These are phyloP conservation scores for Volvox africanus DNA, from an alignment of 139 green algal species.

Conservation along the genomic window DNA sequence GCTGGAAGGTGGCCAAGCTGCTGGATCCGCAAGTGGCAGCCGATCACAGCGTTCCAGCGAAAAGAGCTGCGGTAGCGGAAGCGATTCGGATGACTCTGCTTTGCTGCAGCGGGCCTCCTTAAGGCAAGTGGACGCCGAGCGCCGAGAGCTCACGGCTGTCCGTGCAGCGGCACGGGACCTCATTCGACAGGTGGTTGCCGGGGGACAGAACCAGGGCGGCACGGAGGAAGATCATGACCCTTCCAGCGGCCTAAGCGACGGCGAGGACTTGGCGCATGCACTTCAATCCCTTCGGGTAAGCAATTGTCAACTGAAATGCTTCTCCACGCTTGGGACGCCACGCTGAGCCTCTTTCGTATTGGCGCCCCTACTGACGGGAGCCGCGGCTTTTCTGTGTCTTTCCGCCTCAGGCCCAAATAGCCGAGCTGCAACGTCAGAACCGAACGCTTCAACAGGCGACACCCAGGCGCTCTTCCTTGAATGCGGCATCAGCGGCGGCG, in stretches of 20 bases:
- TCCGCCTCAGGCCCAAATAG: neutral
- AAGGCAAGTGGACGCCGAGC: neutral
- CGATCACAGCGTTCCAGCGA: neutral
- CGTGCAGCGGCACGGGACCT: conserved; percentile 4
- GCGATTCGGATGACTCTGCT: neutral
- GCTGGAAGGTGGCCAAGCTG: neutral
- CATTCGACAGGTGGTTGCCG: neutral
- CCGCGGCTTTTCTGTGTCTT: neutral
- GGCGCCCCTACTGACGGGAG: neutral
- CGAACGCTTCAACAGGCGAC: neutral
- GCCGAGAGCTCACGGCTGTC: neutral
- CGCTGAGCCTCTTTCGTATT: too few relatives aligned
- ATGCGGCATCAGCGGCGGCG: neutral
- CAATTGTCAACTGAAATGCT: neutral
- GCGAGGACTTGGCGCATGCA: neutral
- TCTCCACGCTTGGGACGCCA: neutral
- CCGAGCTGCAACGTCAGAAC: neutral
- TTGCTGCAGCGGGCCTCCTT: neutral
- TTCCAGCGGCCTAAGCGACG: neutral
- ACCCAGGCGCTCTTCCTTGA: neutral
- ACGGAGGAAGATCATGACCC: neutral
- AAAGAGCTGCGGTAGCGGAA: neutral
- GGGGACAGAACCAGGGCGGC: neutral
- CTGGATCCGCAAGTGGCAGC: neutral
- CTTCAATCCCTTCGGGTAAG: conserved; percentile 25